Conservation (phyloP, 1,284 basidiomycete species). For the Wallemia ichthyophaga region DNA sequence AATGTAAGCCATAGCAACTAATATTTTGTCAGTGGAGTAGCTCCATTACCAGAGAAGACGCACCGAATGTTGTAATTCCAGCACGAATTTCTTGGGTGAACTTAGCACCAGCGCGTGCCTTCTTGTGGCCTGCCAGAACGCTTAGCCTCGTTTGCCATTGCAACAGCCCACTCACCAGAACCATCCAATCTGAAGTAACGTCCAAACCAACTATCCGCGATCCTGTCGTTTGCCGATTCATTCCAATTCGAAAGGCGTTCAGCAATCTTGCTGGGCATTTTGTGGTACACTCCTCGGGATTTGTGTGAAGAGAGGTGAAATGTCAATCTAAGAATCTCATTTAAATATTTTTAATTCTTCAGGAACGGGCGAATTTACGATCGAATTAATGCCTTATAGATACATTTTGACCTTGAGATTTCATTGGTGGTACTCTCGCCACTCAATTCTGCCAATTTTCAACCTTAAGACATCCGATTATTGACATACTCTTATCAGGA, state of each 20-base stretch:
- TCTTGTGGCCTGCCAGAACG: background rate
- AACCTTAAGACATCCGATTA: no score
- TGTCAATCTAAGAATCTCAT: background rate
- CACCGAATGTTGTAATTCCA: constrained; percentile 48
- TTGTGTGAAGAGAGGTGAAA: background rate
- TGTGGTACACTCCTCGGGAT: background rate
- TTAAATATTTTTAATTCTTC: background rate
- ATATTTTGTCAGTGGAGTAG: no score
- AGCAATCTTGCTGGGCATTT: constrained; percentile 1
- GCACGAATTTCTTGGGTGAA: constrained; percentile 39
- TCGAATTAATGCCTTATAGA: no score
- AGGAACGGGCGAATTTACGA: background rate
- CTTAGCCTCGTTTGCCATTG: background rate
- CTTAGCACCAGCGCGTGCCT: background rate
- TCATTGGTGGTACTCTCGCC: no score
- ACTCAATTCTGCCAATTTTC: no score
- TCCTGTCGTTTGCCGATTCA: constrained; percentile 12
- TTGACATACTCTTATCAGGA: no score
- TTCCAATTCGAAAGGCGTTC: constrained; percentile 3
- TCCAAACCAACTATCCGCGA: constrained; percentile 40
- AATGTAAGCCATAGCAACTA: constrained; percentile 15
- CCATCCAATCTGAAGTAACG: constrained; percentile 60
- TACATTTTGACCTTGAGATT: no score
- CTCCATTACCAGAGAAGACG: no score
- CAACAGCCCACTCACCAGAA: constrained; percentile 25